Base-by-base conservation (phyloP, 306 rosid species). In the Sicyos edulis region DNA sequence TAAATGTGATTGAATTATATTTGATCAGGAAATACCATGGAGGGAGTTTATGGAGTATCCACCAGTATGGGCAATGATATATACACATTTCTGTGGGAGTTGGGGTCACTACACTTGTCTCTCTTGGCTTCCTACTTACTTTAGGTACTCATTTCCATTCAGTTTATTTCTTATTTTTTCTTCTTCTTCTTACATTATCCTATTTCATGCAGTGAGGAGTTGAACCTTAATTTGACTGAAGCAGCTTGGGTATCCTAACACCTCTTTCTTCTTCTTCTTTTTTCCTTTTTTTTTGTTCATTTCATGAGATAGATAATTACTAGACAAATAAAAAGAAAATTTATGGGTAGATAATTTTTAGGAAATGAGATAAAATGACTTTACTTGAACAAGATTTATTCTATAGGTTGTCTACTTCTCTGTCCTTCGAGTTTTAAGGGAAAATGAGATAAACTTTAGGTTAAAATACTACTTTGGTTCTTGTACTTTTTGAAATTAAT, bases 51-150 rank as follows among this genome's bases (percentile, higher is more conserved):
- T 91, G 65, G 83, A 10, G 88, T 91, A 79, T 70, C 95, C 79
- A 56, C 96, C 92, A n/a, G 96, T 93, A 17, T 87, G 99, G 99
- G 99, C 99, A 10, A 93, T 93, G 99, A 85, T 91, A 77, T 91
- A 93, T 79, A 81, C 89, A 79, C 99, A 93, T 78, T 93, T 93
- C 79, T 93, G 99, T 64, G 99, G 99, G 75, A 93, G 92, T 82
- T 93, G 97, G 97, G 99, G 99, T 82, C 97, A 91, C 85, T 93
- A 91, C 57, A 91, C 91, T 37, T 93, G 97, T 78, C 81, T 93
- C 56, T 85, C 99, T 70, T 93, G 99, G 99, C 89, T 93, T 70
- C 99, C 99, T 60, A 88, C 97, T 55, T 93, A 81, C 80, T 93
- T 93, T 69, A 91, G 99, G 99, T 93, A 83, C 22, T 42, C 11